phyloP scores from a whole-genome alignment of 345 rosid species.

The Populus davidiana region DNA sequence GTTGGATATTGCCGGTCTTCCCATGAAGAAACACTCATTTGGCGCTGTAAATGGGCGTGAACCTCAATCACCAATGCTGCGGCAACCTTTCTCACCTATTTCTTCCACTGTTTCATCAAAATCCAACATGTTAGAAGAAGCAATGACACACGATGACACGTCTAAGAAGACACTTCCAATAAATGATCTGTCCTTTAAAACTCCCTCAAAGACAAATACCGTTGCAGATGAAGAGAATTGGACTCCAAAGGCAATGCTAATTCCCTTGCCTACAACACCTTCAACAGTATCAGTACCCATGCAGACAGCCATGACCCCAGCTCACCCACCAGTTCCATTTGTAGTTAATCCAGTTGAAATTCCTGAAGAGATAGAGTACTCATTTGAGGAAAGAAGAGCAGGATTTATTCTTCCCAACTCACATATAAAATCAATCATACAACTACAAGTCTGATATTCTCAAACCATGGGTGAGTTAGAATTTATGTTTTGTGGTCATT shows the following conservation, averaged over 20 bases:
- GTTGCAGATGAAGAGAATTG: conserved; percentile 52
- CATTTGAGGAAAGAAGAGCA: conserved; percentile 86
- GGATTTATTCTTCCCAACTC: conserved; percentile 56
- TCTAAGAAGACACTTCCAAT: conserved; percentile 31
- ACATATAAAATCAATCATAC: conserved; percentile 29
- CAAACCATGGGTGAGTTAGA: neutral
- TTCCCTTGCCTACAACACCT: conserved; percentile 58
- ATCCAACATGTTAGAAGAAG: conserved; percentile 34
- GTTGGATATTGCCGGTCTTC: conserved; percentile 49
- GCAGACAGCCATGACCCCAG: conserved; percentile 76
- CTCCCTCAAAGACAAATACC: conserved; percentile 49
- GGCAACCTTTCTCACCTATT: conserved; percentile 89
- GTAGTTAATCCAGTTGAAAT: conserved; percentile 27
- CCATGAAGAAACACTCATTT: conserved; percentile 55
- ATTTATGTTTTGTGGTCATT: neutral
- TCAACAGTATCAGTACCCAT: conserved; percentile 65
- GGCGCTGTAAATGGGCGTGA: conserved; percentile 39
- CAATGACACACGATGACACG: conserved; percentile 15
- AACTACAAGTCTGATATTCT: neutral
- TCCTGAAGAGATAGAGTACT: conserved; percentile 60
- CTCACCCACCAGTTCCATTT: conserved; percentile 32
- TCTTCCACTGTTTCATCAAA: conserved; percentile 50
- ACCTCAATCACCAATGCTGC: conserved; percentile 62
- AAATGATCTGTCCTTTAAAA: conserved; percentile 34
- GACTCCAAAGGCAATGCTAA: conserved; percentile 59